Base-by-base conservation (phyloP, 2,329 filamentous ascomycete genomes). In the Pseudogymnoascus destructans region DNA sequence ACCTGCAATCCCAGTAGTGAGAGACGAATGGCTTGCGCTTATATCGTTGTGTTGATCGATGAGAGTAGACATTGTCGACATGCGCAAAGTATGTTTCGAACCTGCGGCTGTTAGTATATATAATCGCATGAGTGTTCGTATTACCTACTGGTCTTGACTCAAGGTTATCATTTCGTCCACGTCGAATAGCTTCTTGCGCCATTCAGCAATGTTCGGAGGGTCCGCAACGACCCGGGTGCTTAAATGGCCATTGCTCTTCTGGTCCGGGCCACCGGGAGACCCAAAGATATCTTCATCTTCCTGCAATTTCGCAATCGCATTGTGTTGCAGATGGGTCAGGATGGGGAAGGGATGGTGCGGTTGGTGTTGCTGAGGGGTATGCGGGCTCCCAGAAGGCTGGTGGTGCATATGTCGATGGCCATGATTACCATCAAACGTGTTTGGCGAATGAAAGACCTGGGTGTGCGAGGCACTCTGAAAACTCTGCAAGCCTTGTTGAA, bases 11-110 rank as follows among this genome's bases (percentile, higher is more conserved):
- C 84, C 86, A 91, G 71, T 91, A 92, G 70, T 90, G 86, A 1
- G 86, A 89, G 58, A 89, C 77, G 64, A 91, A 88, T n/a, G 85
- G 84, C 65, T 88, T 89, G 66, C 85, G 84, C 73, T 91, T 91
- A 70, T 90, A 89, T 58, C 78, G 78, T 68, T 91, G 87, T 2
- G 87, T 90, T 1, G 87, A 90, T 61, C 87, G 84, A 72, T 90
- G 87, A 23, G 87, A 91, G 72, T 90, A 92, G 64, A 91, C 80
- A 68, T 91, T 91, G 73, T 91, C 87, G 64, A 92, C 79, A 70
- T 91, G 87, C 0, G 87, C 86, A 66, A 90, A 91, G 70, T 91
- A 92, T 5, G 81, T 89, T 66, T 88, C 80, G 68, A 87, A 90
- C 66, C 85, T 88, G 63, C 49, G 40, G 59, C 25, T 13, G 17